A percentile compares a stretch with the other conserved stretches of the same genome.
These are phyloP conservation scores for Tripterygium wilfordii DNA, from an alignment of 177 flowering plant genomes.

Conservation along the genomic window DNA sequence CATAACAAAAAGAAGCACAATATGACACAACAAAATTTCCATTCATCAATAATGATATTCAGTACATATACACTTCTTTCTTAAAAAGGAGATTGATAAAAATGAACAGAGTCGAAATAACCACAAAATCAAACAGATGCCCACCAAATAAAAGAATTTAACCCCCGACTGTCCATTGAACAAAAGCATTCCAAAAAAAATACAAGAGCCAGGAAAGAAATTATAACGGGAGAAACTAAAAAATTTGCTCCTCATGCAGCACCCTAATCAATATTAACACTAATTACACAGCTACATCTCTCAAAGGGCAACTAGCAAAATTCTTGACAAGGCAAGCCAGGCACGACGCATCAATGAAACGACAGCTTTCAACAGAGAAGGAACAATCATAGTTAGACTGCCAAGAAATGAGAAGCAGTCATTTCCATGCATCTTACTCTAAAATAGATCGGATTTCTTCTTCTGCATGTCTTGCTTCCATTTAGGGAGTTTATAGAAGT, in stretches of 20 bases:
- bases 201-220: too few relatives aligned
- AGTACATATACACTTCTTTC: too few relatives aligned
- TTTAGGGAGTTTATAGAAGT: slow-evolving; percentile 70
- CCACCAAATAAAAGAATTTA: too few relatives aligned
- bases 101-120: too few relatives aligned
- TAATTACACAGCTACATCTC: slow-evolving; percentile 22
- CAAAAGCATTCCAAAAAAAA: too few relatives aligned
- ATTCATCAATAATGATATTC: too few relatives aligned
- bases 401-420: slow-evolving; percentile 7
- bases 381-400: slow-evolving; percentile 2
- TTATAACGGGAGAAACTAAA: too few relatives aligned
- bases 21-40: too few relatives aligned
- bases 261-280: slow-evolving; percentile 19
- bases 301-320: slow-evolving; percentile 12
- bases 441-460: slow-evolving; percentile 83
- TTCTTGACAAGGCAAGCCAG: slow-evolving; percentile 16
- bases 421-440: slow-evolving; percentile 11
- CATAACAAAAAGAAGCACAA: too few relatives aligned
- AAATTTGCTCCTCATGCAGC: slow-evolving; percentile 27
- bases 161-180: too few relatives aligned
- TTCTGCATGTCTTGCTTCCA: slow-evolving; percentile 98
- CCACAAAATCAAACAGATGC: too few relatives aligned
- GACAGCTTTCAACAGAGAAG: slow-evolving; percentile 4
- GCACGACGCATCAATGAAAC: slow-evolving; percentile 8
- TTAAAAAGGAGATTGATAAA: too few relatives aligned